Conservation (phyloP, 768 basidiomycete species). For the Hygrophoropsis aurantiaca region DNA sequence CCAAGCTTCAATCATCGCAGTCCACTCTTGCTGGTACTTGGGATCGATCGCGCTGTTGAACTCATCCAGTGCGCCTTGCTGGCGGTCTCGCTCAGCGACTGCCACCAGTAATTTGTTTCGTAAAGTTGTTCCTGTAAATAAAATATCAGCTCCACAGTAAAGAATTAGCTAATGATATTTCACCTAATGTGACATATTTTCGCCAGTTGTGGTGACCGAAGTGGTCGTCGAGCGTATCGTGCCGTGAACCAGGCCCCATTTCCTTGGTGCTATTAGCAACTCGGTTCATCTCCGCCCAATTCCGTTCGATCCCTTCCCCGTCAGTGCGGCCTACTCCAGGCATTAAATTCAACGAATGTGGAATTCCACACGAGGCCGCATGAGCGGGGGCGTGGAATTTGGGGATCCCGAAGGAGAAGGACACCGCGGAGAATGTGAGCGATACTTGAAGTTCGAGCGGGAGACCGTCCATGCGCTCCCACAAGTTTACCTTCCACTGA, state of each 20-base stretch:
- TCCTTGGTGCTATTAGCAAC: constrained; percentile 29
- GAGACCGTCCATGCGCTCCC: neutral
- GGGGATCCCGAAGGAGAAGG: constrained; percentile 23
- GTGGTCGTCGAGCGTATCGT: constrained; percentile 35
- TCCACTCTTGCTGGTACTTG: neutral
- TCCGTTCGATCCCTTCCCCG: constrained; percentile 36
- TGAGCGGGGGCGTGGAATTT: constrained; percentile 37
- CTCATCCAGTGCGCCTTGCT: neutral
- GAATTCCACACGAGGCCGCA: constrained; percentile 18
- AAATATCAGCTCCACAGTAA: neutral
- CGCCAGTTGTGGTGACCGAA: constrained; percentile 33
- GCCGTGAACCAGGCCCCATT: constrained; percentile 30
- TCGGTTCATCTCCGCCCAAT: constrained; percentile 32
- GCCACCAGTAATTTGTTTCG: constrained; percentile 1
- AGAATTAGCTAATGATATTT: neutral
- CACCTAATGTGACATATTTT: constrained; percentile 27
- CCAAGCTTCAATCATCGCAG: neutral
- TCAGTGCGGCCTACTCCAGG: constrained; percentile 27
- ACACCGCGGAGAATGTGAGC: neutral
- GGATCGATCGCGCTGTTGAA: neutral
- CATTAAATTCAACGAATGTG: constrained; percentile 27
- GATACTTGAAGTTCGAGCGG: neutral
- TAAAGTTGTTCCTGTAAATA: neutral
- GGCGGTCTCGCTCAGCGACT: neutral
- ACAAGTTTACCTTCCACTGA: constrained; percentile 14